These are phyloP conservation scores for Erigeron philadelphicus DNA, from an alignment of 140 eudicot species.

Conservation along the genomic window DNA sequence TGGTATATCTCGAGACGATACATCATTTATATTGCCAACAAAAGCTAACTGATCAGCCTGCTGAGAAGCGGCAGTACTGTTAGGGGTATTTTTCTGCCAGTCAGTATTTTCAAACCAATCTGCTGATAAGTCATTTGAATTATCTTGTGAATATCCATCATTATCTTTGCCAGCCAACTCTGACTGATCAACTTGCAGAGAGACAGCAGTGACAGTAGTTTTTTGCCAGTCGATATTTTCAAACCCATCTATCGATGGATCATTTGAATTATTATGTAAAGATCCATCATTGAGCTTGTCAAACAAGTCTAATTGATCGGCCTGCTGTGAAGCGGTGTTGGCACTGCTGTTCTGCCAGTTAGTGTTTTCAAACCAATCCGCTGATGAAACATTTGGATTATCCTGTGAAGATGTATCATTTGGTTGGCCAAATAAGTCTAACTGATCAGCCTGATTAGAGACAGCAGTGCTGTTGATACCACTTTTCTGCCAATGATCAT, in stretches of 20 bases:
- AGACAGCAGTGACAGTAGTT: neutral
- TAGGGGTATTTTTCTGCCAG: constrained; percentile 7
- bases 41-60: neutral
- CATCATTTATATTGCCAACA: constrained; percentile 15
- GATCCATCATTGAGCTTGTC: constrained; percentile 11
- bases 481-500: constrained; percentile 38
- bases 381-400: neutral
- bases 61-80: neutral
- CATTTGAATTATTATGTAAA: constrained; percentile 12
- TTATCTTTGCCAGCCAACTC: neutral
- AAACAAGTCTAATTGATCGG: neutral
- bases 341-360: constrained; percentile 2
- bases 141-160: constrained; percentile 4
- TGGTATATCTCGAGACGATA: constrained; percentile 1
- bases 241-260: constrained; percentile 37
- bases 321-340: neutral
- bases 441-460: neutral
- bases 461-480: neutral
- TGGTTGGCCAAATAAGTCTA: neutral
- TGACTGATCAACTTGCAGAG: neutral
- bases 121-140: neutral
- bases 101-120: constrained; percentile 10
- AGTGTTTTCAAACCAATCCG: neutral
- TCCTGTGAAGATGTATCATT: constrained; percentile 6
- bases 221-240: constrained; percentile 35